A percentile compares a stretch with the other conserved stretches of the same genome.
phyloP scores from a whole-genome alignment of 768 basidiomycete species.

The Amanita fuliginea region DNA sequence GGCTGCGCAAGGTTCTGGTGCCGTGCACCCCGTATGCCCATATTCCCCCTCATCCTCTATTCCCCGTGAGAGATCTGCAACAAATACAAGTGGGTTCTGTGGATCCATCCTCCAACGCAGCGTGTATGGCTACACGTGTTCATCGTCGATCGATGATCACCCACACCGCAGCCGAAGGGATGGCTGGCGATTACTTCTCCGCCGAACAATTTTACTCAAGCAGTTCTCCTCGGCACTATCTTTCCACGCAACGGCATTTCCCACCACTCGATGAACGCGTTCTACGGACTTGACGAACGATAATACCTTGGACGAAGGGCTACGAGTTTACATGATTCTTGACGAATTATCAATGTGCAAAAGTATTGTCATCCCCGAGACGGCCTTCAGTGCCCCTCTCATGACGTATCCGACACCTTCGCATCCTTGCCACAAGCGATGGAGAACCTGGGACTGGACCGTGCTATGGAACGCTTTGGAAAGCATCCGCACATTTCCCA shows the following conservation, averaged over 20 bases:
- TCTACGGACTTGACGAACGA: constrained; percentile 13
- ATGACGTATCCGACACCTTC: not conserved
- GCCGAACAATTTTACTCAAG: not conserved
- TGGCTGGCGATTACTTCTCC: constrained; percentile 17
- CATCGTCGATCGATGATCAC: constrained; percentile 37
- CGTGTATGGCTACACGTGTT: constrained; percentile 20
- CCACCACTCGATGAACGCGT: not conserved
- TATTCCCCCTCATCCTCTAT: not conserved
- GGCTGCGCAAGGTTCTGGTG: constrained; percentile 6
- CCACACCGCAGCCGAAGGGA: constrained; percentile 14
- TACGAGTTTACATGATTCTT: constrained; percentile 27
- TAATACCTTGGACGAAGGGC: constrained; percentile 16
- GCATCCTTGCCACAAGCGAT: constrained; percentile 1
- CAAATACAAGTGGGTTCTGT: constrained; percentile 16
- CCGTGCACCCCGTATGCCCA: constrained; percentile 6
- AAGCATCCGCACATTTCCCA: not conserved
- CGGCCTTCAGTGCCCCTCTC: not conserved
- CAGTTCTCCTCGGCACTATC: constrained; percentile 2
- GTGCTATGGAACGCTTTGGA: not conserved
- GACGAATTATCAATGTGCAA: constrained; percentile 17
- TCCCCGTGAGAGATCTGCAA: constrained; percentile 13
- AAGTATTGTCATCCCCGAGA: not conserved
- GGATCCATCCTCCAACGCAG: constrained; percentile 11
- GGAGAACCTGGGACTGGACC: constrained; percentile 2
- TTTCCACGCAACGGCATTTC: not conserved